Percentiles rank a stretch among this genome's conserved stretches.
phyloP scores from a whole-genome alignment of 768 basidiomycete species.

The Amanita rubescens region DNA sequence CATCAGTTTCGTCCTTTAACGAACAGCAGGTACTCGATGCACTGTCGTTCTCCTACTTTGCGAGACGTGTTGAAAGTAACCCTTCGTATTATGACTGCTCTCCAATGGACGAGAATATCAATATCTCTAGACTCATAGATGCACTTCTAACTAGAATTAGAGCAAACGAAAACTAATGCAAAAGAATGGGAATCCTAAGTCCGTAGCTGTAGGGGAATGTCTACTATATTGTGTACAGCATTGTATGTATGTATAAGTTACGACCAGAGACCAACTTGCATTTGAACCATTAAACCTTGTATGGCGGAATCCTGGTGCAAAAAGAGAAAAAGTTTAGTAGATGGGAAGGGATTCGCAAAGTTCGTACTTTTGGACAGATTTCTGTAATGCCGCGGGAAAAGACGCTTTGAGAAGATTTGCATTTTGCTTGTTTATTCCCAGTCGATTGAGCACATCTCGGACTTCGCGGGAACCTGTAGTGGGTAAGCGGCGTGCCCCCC shows the following conservation, averaged over 20 bases:
- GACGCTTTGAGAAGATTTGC: slow-evolving; percentile 62
- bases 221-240: background rate
- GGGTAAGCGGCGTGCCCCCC: slow-evolving; percentile 40
- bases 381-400: slow-evolving; percentile 39
- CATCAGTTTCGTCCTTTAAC: slow-evolving; percentile 29
- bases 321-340: background rate
- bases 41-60: slow-evolving; percentile 77
- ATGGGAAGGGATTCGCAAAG: background rate
- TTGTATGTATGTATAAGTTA: slow-evolving; percentile 5
- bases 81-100: slow-evolving; percentile 76
- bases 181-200: background rate
- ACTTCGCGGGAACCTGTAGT: slow-evolving; percentile 52
- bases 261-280: background rate
- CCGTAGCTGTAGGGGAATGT: background rate
- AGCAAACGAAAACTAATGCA: slow-evolving; percentile 1
- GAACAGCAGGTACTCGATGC: slow-evolving; percentile 70
- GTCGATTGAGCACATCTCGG: slow-evolving; percentile 69
- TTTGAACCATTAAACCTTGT: slow-evolving; percentile 6
- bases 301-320: slow-evolving; percentile 1
- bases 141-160: background rate
- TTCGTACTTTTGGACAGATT: slow-evolving; percentile 3
- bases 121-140: slow-evolving; percentile 69
- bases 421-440: slow-evolving; percentile 76
- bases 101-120: slow-evolving; percentile 46
- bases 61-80: slow-evolving; percentile 64